Conservation (phyloP, 176 grass and related monocot genomes). For the Raddia distichophylla region DNA sequence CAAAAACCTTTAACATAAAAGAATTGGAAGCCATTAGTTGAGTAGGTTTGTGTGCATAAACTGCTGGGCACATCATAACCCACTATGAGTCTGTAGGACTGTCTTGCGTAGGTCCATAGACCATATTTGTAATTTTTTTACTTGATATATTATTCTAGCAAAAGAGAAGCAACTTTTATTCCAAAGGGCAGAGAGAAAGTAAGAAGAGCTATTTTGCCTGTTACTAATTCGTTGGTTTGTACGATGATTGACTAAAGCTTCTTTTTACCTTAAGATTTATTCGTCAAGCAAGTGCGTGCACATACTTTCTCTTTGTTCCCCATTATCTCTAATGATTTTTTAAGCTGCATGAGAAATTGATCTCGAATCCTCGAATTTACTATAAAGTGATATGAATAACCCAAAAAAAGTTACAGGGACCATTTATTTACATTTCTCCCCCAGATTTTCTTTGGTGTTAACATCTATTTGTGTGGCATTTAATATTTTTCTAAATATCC, state of each 20-base stretch:
- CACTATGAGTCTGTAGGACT: constrained; percentile 19
- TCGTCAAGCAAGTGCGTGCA: constrained; percentile 34
- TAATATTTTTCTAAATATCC: constrained; percentile 6
- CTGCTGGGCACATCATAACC: constrained; percentile 7
- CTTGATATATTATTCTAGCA: neutral
- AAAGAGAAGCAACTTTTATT: constrained; percentile 28
- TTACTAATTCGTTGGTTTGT: constrained; percentile 1
- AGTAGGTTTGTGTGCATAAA: constrained; percentile 39
- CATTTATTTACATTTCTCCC: constrained; percentile 1
- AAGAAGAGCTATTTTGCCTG: constrained; percentile 2
- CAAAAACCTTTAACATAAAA: constrained; percentile 35
- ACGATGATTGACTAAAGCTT: constrained; percentile 20
- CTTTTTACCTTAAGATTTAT: constrained; percentile 25
- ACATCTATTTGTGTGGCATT: neutral
- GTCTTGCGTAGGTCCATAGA: constrained; percentile 32
- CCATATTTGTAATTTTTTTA: constrained; percentile 30
- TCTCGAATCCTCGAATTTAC: constrained; percentile 7
- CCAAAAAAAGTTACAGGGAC: constrained; percentile 10
- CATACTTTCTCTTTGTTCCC: constrained; percentile 33
- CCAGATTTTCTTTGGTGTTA: constrained; percentile 17
- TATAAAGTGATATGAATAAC: neutral
- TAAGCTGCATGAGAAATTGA: constrained; percentile 27
- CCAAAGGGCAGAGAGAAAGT: neutral
- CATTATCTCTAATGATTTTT: constrained; percentile 46
- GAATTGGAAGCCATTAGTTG: constrained; percentile 24